These are phyloP conservation scores for Globisporangium apiculatum DNA, from an alignment of 352 stramenopile species.

Conservation along the genomic window DNA sequence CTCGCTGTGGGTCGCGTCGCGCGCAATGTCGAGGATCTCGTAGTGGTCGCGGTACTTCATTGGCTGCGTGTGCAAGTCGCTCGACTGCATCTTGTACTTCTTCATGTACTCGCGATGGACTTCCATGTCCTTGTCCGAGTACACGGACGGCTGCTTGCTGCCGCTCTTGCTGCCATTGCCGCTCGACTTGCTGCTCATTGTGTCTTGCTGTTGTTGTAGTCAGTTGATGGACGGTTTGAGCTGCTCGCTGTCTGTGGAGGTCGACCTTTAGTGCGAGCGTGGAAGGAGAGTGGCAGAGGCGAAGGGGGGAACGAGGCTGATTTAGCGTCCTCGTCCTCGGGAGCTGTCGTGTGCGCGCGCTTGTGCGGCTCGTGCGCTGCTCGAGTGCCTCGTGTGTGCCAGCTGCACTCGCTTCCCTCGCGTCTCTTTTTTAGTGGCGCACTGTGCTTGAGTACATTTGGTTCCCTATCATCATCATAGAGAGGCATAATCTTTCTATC, in stretches of 20 bases:
- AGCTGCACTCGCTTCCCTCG: not conserved
- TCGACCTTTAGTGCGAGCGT: not conserved
- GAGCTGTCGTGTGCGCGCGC: too few species aligned
- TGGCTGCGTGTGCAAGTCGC: slow-evolving; percentile 40
- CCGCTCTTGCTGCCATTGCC: slow-evolving; percentile 1
- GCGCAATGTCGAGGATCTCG: slow-evolving; percentile 50
- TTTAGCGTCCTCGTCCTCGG: not conserved
- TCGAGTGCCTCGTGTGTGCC: not conserved
- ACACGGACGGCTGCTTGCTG: slow-evolving; percentile 17
- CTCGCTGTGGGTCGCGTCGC: slow-evolving; percentile 60
- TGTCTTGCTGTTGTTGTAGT: not conserved
- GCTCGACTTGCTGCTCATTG: slow-evolving; percentile 8
- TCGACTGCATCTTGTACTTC: slow-evolving; percentile 81
- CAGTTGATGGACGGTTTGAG: not conserved
- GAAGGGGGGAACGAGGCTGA: not conserved
- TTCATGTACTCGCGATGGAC: slow-evolving; percentile 86
- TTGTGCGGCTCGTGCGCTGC: not conserved
- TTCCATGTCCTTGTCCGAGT: slow-evolving; percentile 71
- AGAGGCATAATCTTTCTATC: too few species aligned
- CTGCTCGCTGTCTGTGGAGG: not conserved
- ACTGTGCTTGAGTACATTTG: too few species aligned
- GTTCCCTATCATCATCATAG: too few species aligned
- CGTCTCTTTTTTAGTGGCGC: not conserved
- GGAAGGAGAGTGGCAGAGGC: not conserved
- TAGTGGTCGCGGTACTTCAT: slow-evolving; percentile 81